Conservation (phyloP, 2,329 filamentous ascomycete genomes). For the Claviceps digitariae region DNA sequence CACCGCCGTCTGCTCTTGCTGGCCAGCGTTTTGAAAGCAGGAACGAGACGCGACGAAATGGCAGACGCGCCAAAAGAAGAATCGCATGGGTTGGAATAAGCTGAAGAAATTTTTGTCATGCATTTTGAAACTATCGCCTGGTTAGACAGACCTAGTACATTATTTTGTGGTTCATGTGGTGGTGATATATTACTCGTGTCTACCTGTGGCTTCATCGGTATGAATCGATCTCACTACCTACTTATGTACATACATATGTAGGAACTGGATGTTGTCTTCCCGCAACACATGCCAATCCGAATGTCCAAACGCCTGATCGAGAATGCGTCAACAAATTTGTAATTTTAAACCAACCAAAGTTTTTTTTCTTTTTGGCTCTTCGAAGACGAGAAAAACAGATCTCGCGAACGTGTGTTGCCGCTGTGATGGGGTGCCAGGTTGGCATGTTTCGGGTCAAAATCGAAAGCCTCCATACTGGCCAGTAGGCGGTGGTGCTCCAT, state of each 20-base stretch:
- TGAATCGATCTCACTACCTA: not conserved
- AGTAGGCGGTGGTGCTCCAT: constrained; percentile 16
- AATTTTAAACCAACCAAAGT: constrained; percentile 1
- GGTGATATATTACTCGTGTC: not conserved
- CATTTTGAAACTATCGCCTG: not conserved
- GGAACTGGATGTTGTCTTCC: not conserved
- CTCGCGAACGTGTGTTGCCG: not conserved
- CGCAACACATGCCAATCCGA: not conserved
- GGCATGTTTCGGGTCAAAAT: constrained; percentile 11
- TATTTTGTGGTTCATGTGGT: not conserved
- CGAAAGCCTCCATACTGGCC: constrained; percentile 25
- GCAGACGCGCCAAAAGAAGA: not conserved
- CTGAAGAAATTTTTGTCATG: not conserved
- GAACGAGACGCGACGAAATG: not conserved
- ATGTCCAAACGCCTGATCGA: constrained; percentile 15
- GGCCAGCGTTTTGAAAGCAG: not conserved
- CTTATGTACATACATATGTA: not conserved
- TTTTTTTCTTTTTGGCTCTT: not conserved
- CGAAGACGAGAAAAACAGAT: not conserved
- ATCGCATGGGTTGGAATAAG: too few relatives aligned
- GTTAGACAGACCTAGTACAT: not conserved
- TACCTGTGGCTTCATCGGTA: not conserved
- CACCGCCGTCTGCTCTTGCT: not conserved
- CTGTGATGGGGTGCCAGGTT: not conserved
- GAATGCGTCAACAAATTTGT: constrained; percentile 4